Percentiles rank a stretch among this genome's conserved stretches.
phyloP scores from a whole-genome alignment of 352 stramenopile species.

The Aphanomyces astaci region DNA sequence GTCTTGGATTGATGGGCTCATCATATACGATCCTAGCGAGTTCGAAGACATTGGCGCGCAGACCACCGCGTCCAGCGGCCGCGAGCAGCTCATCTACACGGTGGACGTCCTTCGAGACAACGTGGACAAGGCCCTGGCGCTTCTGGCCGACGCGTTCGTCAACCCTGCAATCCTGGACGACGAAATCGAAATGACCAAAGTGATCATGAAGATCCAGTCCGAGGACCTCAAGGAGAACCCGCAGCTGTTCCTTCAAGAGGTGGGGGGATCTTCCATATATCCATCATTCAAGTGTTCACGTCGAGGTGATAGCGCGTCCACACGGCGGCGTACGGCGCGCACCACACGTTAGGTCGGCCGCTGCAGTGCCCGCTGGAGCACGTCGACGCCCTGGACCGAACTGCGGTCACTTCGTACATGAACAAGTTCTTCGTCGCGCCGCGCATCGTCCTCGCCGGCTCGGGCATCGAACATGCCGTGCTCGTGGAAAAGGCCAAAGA shows the following conservation, averaged over 20 bases:
- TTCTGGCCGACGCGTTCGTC: slow-evolving; percentile 86
- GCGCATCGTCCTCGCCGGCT: slow-evolving; percentile 88
- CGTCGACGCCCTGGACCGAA: slow-evolving; percentile 60
- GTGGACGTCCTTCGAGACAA: slow-evolving; percentile 95
- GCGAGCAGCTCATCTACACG: slow-evolving; percentile 97
- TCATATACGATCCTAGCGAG: slow-evolving; percentile 44
- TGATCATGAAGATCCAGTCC: slow-evolving; percentile 90
- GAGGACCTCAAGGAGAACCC: slow-evolving; percentile 88
- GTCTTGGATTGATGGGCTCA: no score
- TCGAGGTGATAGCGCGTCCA: slow-evolving; percentile 83
- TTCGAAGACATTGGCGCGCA: slow-evolving; percentile 91
- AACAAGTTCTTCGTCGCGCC: slow-evolving; percentile 73
- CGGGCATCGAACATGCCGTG: slow-evolving; percentile 92
- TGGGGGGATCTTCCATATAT: no score
- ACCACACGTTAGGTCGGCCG: slow-evolving; percentile 64
- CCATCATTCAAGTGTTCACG: no score
- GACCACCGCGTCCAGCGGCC: slow-evolving; percentile 82
- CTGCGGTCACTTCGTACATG: slow-evolving; percentile 68
- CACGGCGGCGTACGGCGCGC: slow-evolving; percentile 70
- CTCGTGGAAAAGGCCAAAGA: slow-evolving; percentile 86
- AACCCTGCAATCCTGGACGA: slow-evolving; percentile 65
- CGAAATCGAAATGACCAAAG: slow-evolving; percentile 90
- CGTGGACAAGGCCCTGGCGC: slow-evolving; percentile 79
- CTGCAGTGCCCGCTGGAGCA: slow-evolving; percentile 76
- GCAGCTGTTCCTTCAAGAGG: slow-evolving; percentile 58